Conservation (phyloP, 1,284 basidiomycete species). For the Rugosomyces carneus region DNA sequence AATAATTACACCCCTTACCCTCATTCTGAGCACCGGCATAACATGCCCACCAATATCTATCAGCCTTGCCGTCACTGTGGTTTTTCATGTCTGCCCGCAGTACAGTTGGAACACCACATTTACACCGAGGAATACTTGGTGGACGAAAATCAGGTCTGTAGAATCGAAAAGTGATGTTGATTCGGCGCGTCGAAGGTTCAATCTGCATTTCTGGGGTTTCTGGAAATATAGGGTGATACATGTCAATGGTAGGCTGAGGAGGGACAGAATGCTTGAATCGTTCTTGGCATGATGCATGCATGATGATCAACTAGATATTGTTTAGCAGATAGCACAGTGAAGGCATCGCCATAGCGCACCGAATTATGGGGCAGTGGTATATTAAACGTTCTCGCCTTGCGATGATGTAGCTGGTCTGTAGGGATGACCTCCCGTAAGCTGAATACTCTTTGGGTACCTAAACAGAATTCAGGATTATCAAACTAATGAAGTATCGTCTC, state of each 20-base stretch:
- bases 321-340: background rate
- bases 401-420: conserved; percentile 44
- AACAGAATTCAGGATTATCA: conserved; percentile 4
- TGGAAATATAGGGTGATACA: conserved; percentile 63
- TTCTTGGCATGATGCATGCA: conserved; percentile 91
- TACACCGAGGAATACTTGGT: conserved; percentile 61
- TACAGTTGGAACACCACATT: conserved; percentile 74
- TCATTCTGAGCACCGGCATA: conserved; percentile 79
- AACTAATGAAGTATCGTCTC: background rate
- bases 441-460: conserved; percentile 70
- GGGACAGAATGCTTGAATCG: conserved; percentile 82
- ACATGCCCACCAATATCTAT: conserved; percentile 84
- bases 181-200: conserved; percentile 63
- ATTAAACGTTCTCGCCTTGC: conserved; percentile 74
- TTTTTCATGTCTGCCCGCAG: conserved; percentile 79
- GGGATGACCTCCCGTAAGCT: conserved; percentile 73
- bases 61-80: conserved; percentile 38
- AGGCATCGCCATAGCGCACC: conserved; percentile 33
- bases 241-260: conserved; percentile 68
- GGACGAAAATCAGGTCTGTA: conserved; percentile 83
- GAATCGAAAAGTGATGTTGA: conserved; percentile 88
- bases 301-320: conserved; percentile 63
- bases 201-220: conserved; percentile 29
- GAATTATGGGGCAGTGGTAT: conserved; percentile 82
- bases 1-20: conserved; percentile 79